Evolutionary conservation across 192 early-diverging fungal genomes (phyloP), one percentile per base, ranked within the genome.

Genomic region (Geranomyces michiganensis): DNA sequence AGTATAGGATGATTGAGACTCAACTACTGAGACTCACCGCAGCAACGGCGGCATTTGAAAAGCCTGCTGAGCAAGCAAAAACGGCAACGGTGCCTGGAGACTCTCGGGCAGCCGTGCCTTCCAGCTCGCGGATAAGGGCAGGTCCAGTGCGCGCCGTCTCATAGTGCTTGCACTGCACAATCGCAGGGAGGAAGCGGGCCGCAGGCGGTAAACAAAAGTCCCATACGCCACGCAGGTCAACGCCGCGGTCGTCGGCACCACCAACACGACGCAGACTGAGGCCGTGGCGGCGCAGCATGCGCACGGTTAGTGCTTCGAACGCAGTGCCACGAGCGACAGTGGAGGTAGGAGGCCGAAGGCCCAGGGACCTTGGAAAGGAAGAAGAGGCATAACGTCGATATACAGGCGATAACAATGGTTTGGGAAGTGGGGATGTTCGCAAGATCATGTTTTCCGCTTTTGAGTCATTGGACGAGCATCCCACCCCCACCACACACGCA

Each of bases 161-260:
- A 41, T 41, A 41, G n/a, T 58, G 29, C 62, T 78, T 78, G 71
- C 77, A 78, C 45, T 78, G 77, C 24, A 78, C 63, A 29, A 78
- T 66, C 46, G 73, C 62, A 14, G 69, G 62, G 17, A 70, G 15
- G 2, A 9, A 13, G 6, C 4, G 22, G 14, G 58, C 58, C 30
- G 26, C 58, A 3, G 9, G 27, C 24, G 51, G n/a, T 53, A 17
- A 17, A 24, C n/a, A 26, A 26, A 24, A n/a, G 51, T 53, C 51
- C n/a, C 24, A n/a, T 17, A 6, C 7, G 10, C 77, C 77, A 1
- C 73, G 60, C 21, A 78, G 70, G 51, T 78, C 77, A 41, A 78
- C 45, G 49, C 77, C 77, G 0, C 46, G 15, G 70, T 78, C 77
- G 43, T 65, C 59, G 44, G 60, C 60, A 9, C 76, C 76, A 1